Evolutionary conservation across 78 protist genomes (phyloP).

Genomic region (Neovahlkampfia damariscottae): DNA sequence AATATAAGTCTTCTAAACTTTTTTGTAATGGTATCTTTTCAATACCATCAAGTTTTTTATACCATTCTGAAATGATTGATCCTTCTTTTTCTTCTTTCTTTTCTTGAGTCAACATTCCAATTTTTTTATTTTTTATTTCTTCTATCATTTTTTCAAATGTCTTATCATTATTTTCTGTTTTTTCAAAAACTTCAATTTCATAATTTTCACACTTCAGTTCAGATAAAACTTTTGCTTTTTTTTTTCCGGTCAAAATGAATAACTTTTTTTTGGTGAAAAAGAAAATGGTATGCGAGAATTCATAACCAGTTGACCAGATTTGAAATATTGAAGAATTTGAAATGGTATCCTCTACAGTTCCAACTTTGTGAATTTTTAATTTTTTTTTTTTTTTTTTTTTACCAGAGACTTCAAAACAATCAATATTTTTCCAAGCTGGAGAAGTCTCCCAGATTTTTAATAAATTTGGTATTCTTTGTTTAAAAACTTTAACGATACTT

Average conservation of each 20-base stretch:
- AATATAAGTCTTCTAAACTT: background rate
- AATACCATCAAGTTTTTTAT: background rate
- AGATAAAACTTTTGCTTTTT: background rate
- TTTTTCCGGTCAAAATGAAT: background rate
- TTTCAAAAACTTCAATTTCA: background rate
- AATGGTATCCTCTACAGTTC: too few relatives aligned
- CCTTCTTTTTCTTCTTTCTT: background rate
- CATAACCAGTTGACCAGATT: background rate
- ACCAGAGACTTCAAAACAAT: too few relatives aligned
- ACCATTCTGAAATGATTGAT: background rate
- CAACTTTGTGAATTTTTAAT: too few relatives aligned
- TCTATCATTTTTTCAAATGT: background rate
- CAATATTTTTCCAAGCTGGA: too few relatives aligned
- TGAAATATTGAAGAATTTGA: background rate
- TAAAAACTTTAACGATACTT: too few relatives aligned
- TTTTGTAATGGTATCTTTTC: background rate
- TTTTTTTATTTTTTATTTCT: background rate
- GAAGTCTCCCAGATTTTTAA: too few relatives aligned
- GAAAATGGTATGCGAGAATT: background rate
- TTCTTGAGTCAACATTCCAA: background rate
- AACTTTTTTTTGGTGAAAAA: background rate
- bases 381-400: too few relatives aligned
- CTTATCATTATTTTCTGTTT: background rate
- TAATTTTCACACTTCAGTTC: background rate
- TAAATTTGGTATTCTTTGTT: too few relatives aligned